Base-by-base conservation (phyloP, 2,329 filamentous ascomycete genomes). In the Sarocladiaceae sp. region DNA sequence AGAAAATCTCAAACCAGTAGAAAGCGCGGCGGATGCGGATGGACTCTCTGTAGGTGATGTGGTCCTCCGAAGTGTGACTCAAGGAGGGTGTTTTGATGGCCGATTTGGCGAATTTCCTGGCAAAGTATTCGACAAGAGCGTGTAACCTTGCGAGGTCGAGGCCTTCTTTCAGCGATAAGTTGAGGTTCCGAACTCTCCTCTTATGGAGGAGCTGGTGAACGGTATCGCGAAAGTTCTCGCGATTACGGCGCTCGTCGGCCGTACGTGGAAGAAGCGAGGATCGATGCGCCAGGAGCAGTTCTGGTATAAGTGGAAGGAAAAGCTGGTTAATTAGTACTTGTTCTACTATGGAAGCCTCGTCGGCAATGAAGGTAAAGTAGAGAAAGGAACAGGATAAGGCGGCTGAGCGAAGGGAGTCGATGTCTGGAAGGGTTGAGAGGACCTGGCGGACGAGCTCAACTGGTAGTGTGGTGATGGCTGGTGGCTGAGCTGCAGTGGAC, bases 1-100 rank as follows among this genome's bases (percentile, higher is more conserved):
- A 42, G 27, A 24, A 47, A 13, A 42, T 45, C 20, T 47, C 46
- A 23, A 47, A 47, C 3, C 33, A 33, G 32, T 45, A 45, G 4
- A 47, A 26, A 24, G 43, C 43, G 12, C 46, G 43, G 12, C 33
- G 12, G 26, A 47, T 45, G 21, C 46, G 46, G 23, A 15, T 24
- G 12, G 12, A 4, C 31, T 47, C 46, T n/a, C 29, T 18, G 26
- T 11, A 6, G 6, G 34, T 45, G 21, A 35, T 21, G 2, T 13
- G 26, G 26, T 13, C 13, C 13, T 15, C n/a, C 18, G 39, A 19
- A n/a, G n/a, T 44, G 13, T 23, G 34, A 20, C 7, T 21, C 24
- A 39, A 12, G 21, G 40, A 19, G 12, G 18, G n/a, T 23, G 12
- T 29, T 11, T 13, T 12, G 12, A 29, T 24, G 43, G 20, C 19